These are phyloP conservation scores for Suillus cothurnatus DNA, from an alignment of 768 basidiomycete genomes.

Conservation along the genomic window DNA sequence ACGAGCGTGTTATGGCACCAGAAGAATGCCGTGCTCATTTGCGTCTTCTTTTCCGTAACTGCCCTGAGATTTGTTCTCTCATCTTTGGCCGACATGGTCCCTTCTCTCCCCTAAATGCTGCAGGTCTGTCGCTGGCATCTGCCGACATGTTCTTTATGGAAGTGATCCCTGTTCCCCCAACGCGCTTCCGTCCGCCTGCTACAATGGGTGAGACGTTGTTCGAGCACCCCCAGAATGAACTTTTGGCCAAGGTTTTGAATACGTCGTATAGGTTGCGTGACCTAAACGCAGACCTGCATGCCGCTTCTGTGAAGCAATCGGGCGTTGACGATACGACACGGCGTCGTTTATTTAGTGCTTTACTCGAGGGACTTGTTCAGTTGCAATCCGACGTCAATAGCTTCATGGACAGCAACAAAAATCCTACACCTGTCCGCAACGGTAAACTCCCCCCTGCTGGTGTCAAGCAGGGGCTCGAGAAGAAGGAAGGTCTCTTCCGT, in stretches of 20 bases:
- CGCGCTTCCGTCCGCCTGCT: conserved; percentile 92
- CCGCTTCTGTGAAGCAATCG: conserved; percentile 60
- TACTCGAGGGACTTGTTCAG: conserved; percentile 84
- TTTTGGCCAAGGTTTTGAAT: conserved; percentile 76
- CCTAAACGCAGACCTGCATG: conserved; percentile 64
- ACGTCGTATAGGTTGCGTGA: conserved; percentile 83
- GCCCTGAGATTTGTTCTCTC: conserved; percentile 78
- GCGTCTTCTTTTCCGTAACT: conserved; percentile 83
- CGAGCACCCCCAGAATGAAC: conserved; percentile 95
- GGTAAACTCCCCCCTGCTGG: conserved; percentile 92
- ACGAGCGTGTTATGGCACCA: conserved; percentile 88
- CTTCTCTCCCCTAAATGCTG: conserved; percentile 61
- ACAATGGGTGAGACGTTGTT: conserved; percentile 91
- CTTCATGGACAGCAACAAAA: conserved; percentile 96
- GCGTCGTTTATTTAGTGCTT: conserved; percentile 58
- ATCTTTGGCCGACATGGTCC: conserved; percentile 94
- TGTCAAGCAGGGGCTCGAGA: conserved; percentile 95
- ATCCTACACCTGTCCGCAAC: conserved; percentile 79
- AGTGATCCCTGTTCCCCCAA: conserved; percentile 88
- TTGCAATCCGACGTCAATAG: conserved; percentile 95
- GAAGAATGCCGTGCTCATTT: conserved; percentile 96
- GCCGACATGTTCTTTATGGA: conserved; percentile 99
- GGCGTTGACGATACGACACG: conserved; percentile 52
- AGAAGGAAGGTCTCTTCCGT: conserved; percentile 97
- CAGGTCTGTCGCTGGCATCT: conserved; percentile 66